Base-by-base conservation (phyloP, 805 yeast genomes). In the Starmerella floris region DNA sequence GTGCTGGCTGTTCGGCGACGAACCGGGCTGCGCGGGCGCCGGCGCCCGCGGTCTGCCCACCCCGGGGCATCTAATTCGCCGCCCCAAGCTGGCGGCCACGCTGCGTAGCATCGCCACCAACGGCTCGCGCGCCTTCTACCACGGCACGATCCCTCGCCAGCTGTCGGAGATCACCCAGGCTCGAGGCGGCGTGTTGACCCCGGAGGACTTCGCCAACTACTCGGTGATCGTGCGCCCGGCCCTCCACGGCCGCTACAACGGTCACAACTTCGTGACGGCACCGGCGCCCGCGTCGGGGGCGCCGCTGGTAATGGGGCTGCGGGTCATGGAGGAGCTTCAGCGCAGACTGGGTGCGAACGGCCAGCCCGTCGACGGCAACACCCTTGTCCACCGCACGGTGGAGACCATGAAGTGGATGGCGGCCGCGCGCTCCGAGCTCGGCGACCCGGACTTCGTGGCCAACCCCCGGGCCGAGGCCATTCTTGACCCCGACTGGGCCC, bases 361-460 rank as follows among this genome's bases (percentile, higher is more conserved):
- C 3, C 21, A 25, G 13, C 37, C 28, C 2, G 64, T 60, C 34
- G 82, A 76, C 49, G 66, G 69, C 54, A 56, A 57, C 22, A 66
- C 68, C 8, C 45, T 70, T 11, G 68, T 72, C 13, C 96, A 83
- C 54, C 67, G 82, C 42, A 56, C 84, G 6, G 64, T 84, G 10
- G 98, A 88, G 61, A 64, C 81, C 2, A 83, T 88, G 94, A 88
- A 88, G 61, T 88, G 95, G 95, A 72, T 84, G 73, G 83, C 87
- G 0, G 71, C 88, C 11, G 88, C 79, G 0, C 69, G 96, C 49
- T 75, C 87, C n/a, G 72, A 83, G 51, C 67, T 88, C 22, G 97
- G 97, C 0, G 95, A 84, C 54, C 76, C 61, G 32, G 44, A 45
- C 0, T 61, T 49, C 8, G 46, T 57, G 1, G 44, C 51, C 11